Evolutionary conservation across 192 early-diverging fungal species (phyloP).

Genomic region (Thoreauomyces humboldtii): DNA sequence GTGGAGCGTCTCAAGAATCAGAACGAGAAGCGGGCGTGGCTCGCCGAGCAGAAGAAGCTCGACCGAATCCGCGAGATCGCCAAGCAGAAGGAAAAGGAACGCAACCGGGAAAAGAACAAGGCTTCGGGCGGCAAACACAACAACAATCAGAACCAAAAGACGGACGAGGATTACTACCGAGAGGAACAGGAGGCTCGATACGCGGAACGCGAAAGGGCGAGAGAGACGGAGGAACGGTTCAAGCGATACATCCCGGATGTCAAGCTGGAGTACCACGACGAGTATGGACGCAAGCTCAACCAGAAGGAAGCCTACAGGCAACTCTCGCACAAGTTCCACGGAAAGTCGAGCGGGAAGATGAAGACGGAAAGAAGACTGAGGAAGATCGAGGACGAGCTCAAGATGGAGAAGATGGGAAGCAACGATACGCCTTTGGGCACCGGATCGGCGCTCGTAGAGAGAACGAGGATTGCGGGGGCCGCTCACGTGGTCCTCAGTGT

Average conservation of each 20-base stretch:
- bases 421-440: constrained; percentile 76
- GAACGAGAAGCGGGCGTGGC: constrained; percentile 64
- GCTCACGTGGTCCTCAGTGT: constrained; percentile 82
- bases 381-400: constrained; percentile 79
- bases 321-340: constrained; percentile 94
- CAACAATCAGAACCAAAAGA: constrained; percentile 37
- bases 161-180: constrained; percentile 58
- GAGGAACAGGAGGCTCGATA: constrained; percentile 36
- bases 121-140: constrained; percentile 41
- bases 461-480: constrained; percentile 63
- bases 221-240: constrained; percentile 67
- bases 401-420: constrained; percentile 69
- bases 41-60: constrained; percentile 60
- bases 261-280: constrained; percentile 88
- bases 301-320: constrained; percentile 91
- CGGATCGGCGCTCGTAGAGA: constrained; percentile 66
- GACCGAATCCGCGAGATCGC: constrained; percentile 59
- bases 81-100: constrained; percentile 66
- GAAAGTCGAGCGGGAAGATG: constrained; percentile 85
- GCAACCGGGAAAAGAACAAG: constrained; percentile 48
- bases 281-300: constrained; percentile 72
- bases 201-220: constrained; percentile 36
- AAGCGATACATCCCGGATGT: constrained; percentile 89
- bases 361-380: constrained; percentile 88
- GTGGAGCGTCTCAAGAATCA: constrained; percentile 59